Conservation (phyloP, 2,329 filamentous ascomycete species). For the Apiospora rasikravindrae region DNA sequence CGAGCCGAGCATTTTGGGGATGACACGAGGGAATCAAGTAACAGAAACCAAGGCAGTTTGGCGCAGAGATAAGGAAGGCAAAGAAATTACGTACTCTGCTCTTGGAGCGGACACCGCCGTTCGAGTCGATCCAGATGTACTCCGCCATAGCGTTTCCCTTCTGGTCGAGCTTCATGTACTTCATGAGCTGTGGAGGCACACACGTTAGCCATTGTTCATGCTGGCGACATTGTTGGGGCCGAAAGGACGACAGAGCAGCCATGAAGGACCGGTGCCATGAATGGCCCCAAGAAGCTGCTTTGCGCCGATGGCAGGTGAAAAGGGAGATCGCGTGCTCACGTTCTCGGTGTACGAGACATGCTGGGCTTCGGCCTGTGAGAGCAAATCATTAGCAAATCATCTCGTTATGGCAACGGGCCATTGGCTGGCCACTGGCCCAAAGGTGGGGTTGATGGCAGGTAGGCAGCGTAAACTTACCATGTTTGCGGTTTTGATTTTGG, state of each 20-base stretch:
- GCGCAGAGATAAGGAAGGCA: conserved; percentile 32
- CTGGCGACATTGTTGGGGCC: background rate
- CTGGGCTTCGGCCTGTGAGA: conserved; percentile 45
- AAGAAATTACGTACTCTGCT: conserved; percentile 76
- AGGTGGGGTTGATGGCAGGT: conserved; percentile 33
- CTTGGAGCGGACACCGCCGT: conserved; percentile 87
- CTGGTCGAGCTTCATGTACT: conserved; percentile 91
- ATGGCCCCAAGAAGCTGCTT: background rate
- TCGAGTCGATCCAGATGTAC: conserved; percentile 89
- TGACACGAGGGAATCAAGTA: conserved; percentile 34
- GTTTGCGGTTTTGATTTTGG: conserved; percentile 29
- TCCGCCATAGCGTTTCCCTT: conserved; percentile 89
- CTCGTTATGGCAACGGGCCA: conserved; percentile 38
- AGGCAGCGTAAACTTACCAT: conserved; percentile 34
- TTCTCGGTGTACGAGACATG: conserved; percentile 41
- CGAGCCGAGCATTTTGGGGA: background rate
- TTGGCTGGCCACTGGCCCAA: conserved; percentile 31
- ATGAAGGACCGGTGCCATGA: background rate
- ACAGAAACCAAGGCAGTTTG: conserved; percentile 33
- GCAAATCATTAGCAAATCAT: conserved; percentile 42
- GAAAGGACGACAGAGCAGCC: background rate
- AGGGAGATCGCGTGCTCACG: conserved; percentile 33
- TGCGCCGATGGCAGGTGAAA: conserved; percentile 1
- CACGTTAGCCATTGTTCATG: conserved; percentile 22
- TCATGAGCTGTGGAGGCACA: conserved; percentile 70